These are phyloP conservation scores for Kluyveromyces nonfermentans DNA, from an alignment of 805 yeast genomes.

Conservation along the genomic window DNA sequence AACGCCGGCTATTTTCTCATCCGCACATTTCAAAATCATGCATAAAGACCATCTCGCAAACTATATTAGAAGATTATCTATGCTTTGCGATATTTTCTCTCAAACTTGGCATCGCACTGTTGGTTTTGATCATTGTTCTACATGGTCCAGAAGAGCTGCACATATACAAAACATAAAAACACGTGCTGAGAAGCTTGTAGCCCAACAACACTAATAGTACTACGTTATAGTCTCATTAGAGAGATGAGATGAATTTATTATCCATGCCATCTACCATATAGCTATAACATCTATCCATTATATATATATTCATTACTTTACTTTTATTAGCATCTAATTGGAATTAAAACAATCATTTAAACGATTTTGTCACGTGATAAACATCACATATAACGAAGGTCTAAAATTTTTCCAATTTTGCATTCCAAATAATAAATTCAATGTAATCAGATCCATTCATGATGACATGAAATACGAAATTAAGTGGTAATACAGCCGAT, in stretches of 20 bases:
- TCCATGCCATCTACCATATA: too few species aligned
- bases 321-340: too few species aligned
- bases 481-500: neutral
- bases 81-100: slow-evolving; percentile 64
- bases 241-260: too few species aligned
- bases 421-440: too few species aligned
- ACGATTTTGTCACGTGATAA: neutral
- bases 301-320: too few species aligned
- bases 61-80: slow-evolving; percentile 56
- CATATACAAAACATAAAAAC: slow-evolving; percentile 3
- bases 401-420: neutral
- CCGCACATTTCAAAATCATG: slow-evolving; percentile 65
- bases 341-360: neutral
- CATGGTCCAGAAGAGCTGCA: slow-evolving; percentile 10
- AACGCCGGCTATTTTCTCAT: slow-evolving; percentile 67
- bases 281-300: too few species aligned
- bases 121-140: slow-evolving; percentile 14
- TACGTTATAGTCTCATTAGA: neutral
- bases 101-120: slow-evolving; percentile 49
- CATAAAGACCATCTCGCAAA: slow-evolving; percentile 49
- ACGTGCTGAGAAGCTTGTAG: neutral
- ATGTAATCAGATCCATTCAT: too few species aligned
- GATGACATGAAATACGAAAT: neutral
- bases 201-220: too few species aligned
- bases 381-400: neutral